These are phyloP conservation scores for Hypholoma sublateritium DNA, from an alignment of 768 basidiomycete genomes.

Conservation along the genomic window DNA sequence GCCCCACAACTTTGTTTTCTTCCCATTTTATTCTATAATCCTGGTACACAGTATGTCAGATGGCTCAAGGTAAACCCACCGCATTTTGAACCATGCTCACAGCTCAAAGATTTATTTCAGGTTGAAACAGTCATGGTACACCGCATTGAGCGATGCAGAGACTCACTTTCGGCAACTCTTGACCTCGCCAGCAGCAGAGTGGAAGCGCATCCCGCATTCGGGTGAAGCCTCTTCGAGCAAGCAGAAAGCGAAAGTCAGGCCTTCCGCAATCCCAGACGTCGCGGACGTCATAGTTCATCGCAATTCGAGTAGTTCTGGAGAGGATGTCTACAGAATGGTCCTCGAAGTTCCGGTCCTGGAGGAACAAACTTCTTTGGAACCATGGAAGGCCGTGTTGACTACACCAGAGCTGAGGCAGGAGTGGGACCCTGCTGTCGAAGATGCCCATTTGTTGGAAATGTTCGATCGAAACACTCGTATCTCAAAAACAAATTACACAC, in stretches of 20 bases:
- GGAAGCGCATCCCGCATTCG: conserved; percentile 74
- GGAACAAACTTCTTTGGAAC: conserved; percentile 63
- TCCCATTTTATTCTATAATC: not conserved
- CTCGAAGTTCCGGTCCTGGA: conserved; percentile 74
- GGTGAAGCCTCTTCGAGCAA: conserved; percentile 33
- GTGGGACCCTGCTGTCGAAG: conserved; percentile 94
- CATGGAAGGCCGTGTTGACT: conserved; percentile 78
- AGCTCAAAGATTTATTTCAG: conserved; percentile 36
- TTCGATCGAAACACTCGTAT: conserved; percentile 86
- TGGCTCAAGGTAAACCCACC: conserved; percentile 27
- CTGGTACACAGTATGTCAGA: conserved; percentile 25
- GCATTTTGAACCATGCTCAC: not conserved
- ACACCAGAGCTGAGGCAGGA: conserved; percentile 88
- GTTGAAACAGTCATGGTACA: conserved; percentile 80
- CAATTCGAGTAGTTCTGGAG: conserved; percentile 64
- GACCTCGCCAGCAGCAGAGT: conserved; percentile 70
- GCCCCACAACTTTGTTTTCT: conserved; percentile 6
- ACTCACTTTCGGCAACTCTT: conserved; percentile 76
- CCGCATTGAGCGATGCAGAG: conserved; percentile 74
- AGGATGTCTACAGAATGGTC: conserved; percentile 77
- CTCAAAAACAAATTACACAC: conserved; percentile 83
- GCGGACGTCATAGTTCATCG: conserved; percentile 80
- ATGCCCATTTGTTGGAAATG: conserved; percentile 78
- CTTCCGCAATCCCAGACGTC: conserved; percentile 53
- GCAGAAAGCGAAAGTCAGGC: conserved; percentile 64